Percentiles rank a stretch among this genome's conserved stretches.
Evolutionary conservation across 176 grass and related monocot genomes (phyloP).

Genomic region (Panicum miliaceum): DNA sequence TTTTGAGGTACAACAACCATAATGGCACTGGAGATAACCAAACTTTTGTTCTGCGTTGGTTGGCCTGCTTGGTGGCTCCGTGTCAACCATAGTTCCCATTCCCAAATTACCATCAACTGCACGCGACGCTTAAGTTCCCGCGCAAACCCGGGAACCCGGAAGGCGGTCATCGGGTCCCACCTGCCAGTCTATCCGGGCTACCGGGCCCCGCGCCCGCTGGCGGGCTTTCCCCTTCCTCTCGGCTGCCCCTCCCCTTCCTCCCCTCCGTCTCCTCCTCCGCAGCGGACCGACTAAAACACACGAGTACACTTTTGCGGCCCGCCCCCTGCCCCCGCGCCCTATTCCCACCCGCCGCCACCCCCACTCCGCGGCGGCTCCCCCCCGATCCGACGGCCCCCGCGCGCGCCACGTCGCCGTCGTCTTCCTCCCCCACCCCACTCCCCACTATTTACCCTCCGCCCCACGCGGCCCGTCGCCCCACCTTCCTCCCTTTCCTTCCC

Average conservation of each 20-base stretch:
- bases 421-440: constrained; percentile 65
- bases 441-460: constrained; percentile 61
- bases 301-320: constrained; percentile 30
- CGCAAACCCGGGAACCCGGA: constrained; percentile 35
- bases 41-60: no score
- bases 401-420: constrained; percentile 59
- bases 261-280: constrained; percentile 12
- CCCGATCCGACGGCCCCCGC: constrained; percentile 47
- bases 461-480: constrained; percentile 4
- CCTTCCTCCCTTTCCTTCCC: neutral
- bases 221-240: constrained; percentile 37
- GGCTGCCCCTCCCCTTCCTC: constrained; percentile 31
- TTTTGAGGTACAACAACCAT: neutral
- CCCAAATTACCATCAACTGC: neutral
- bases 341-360: constrained; percentile 44
- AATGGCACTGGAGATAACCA: neutral
- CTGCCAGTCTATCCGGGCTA: neutral
- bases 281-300: neutral
- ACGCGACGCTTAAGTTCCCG: constrained; percentile 37
- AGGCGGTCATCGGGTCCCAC: neutral
- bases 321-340: constrained; percentile 34
- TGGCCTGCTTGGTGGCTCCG: no score
- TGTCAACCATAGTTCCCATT: neutral
- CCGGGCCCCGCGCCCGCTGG: neutral
- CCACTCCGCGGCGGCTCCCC: neutral